Evolutionary conservation across 805 yeast genomes (phyloP), one percentile per base, ranked within the genome.

Genomic region (Kodamaea hsintzibuensis): DNA sequence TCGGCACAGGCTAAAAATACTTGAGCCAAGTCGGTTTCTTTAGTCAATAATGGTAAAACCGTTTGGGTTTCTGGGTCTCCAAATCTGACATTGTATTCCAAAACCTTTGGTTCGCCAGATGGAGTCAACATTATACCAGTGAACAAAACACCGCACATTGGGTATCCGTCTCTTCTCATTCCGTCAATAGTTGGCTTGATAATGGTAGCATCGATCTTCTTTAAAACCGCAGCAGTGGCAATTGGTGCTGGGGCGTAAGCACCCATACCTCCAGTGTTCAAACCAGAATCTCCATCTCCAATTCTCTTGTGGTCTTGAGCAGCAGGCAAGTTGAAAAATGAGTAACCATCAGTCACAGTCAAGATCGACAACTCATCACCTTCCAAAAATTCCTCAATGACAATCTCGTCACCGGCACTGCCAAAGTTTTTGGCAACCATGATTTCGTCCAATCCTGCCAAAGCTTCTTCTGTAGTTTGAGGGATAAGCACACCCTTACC

Each of bases 1-100:
- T 93, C 97, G 45, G 95, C 96, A 60, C 96, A 87, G 46, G 98
- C 99, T 52, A 93, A 73, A 82, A 96, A 83, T 47, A 95, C 84
- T 71, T 92, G 91, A 47, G 97, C 95, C 65, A 95, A 80, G 72
- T 95, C 99, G n/a, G 97, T 86, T 52, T 85, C 88, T 42, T 84
- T 82, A 47, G 89, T 76, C 58, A 95, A 76, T 65, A 95, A 79
- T 17, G 98, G 97, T 66, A 95, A 77, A 19, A 95, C 96, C 2
- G 98, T 89, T 77, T 95, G 99, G 37, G 98, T 95, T 76, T 95
- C 99, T 60, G 99, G 99, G 71, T 95, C 99, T 58, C 99, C 99
- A 62, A 95, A 96, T 74, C 99, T 86, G 50, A 96, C 98, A 63
- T 95, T 95, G 74, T 96, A 95, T 73, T 95, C 99, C 65, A 95